These are phyloP conservation scores for Capronia americana DNA, from an alignment of 2,329 filamentous ascomycete species.

Conservation along the genomic window DNA sequence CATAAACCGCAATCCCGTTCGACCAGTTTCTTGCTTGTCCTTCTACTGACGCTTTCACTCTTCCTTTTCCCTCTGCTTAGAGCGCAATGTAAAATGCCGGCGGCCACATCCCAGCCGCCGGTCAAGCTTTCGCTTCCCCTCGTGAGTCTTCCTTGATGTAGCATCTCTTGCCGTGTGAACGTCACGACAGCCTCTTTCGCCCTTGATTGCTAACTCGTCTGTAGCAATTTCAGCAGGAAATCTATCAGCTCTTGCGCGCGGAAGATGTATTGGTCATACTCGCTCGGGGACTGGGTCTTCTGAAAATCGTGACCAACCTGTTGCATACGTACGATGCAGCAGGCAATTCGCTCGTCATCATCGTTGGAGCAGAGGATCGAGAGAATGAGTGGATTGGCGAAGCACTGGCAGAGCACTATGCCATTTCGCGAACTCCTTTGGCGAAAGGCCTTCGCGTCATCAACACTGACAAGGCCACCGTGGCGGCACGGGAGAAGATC, in stretches of 20 bases:
- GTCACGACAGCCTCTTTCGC: neutral
- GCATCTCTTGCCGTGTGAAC: neutral
- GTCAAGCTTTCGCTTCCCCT: slow-evolving; percentile 70
- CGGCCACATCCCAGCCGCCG: slow-evolving; percentile 53
- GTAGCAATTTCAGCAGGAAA: slow-evolving; percentile 86
- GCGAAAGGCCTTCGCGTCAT: slow-evolving; percentile 87
- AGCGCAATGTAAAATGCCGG: slow-evolving; percentile 47
- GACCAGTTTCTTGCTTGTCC: neutral
- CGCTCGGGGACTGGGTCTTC: slow-evolving; percentile 86
- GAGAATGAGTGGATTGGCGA: slow-evolving; percentile 98
- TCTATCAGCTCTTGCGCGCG: slow-evolving; percentile 86
- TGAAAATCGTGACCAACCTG: slow-evolving; percentile 92
- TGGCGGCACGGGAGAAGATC: slow-evolving; percentile 86
- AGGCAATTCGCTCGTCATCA: slow-evolving; percentile 87
- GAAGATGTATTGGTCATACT: slow-evolving; percentile 95
- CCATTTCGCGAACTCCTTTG: slow-evolving; percentile 80
- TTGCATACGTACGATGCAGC: slow-evolving; percentile 96
- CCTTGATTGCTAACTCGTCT: slow-evolving; percentile 30
- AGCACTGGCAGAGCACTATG: slow-evolving; percentile 91
- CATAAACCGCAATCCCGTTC: neutral
- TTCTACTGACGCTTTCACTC: neutral
- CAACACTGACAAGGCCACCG: slow-evolving; percentile 92
- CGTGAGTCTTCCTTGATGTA: slow-evolving; percentile 46
- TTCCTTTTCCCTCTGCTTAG: neutral
- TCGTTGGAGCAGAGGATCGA: slow-evolving; percentile 87